phyloP scores from a whole-genome alignment of 768 basidiomycete species.

The Tricholoma furcatifolium region DNA sequence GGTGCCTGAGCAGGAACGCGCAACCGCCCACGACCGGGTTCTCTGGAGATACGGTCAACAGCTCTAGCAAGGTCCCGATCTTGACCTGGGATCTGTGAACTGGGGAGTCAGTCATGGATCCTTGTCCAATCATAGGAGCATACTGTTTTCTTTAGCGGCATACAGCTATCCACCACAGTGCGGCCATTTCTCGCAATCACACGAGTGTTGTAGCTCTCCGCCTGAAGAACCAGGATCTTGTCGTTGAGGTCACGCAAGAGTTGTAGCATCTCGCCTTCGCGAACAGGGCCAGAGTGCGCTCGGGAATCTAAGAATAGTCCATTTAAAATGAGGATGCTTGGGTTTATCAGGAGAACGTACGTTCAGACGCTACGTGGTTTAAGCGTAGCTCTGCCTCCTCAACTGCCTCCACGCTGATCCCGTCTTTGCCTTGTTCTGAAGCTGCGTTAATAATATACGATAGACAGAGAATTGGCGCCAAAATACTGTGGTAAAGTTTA shows the following conservation, averaged over 20 bases:
- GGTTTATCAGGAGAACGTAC: neutral
- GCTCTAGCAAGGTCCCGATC: slow-evolving; percentile 1
- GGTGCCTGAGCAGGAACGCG: slow-evolving; percentile 2
- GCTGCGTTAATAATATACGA: too few relatives aligned
- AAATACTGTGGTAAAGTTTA: neutral
- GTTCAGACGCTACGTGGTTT: neutral
- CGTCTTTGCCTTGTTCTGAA: too few relatives aligned
- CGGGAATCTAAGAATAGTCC: neutral
- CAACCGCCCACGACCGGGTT: neutral
- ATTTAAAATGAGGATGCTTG: too few relatives aligned
- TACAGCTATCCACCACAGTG: neutral
- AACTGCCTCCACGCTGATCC: neutral
- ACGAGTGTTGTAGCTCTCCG: neutral
- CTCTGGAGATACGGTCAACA: neutral
- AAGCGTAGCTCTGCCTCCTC: neutral
- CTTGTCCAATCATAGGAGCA: neutral
- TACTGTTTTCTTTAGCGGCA: neutral
- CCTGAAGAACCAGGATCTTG: neutral
- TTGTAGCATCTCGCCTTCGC: too few relatives aligned
- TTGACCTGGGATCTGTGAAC: slow-evolving; percentile 5
- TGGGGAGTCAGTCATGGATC: too few relatives aligned
- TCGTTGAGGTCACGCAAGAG: neutral
- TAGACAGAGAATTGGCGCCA: too few relatives aligned
- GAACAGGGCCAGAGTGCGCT: neutral
- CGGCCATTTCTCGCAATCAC: neutral